These are phyloP conservation scores for Penicillium sp. DNA, from an alignment of 2,329 filamentous ascomycete species.

Conservation along the genomic window DNA sequence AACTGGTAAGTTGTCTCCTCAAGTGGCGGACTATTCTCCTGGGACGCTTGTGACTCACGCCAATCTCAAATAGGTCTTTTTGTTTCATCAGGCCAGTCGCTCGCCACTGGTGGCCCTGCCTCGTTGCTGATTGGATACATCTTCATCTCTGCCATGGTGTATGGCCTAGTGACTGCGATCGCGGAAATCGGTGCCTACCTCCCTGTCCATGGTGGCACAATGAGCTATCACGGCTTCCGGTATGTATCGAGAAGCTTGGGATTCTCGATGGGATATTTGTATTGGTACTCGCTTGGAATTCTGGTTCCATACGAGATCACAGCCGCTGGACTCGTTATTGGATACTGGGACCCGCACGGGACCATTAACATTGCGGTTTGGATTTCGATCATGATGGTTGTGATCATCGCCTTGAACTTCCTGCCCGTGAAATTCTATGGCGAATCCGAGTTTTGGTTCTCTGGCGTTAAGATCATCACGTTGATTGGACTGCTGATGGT, in stretches of 20 bases:
- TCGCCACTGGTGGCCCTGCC: constrained; percentile 52
- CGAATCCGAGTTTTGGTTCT: constrained; percentile 56
- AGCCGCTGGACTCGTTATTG: constrained; percentile 63
- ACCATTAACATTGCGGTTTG: constrained; percentile 46
- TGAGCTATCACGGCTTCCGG: constrained; percentile 45
- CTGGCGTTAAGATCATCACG: constrained; percentile 51
- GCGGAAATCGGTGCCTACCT: constrained; percentile 44
- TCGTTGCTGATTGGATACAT: constrained; percentile 54
- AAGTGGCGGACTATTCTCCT: background rate
- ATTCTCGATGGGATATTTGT: constrained; percentile 45
- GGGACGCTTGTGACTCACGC: background rate
- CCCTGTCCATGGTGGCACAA: constrained; percentile 45
- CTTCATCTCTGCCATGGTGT: constrained; percentile 49
- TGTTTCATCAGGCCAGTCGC: constrained; percentile 53
- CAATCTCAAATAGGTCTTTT: constrained; percentile 43
- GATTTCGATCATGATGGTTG: constrained; percentile 58
- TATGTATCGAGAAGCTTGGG: constrained; percentile 44
- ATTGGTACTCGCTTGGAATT: constrained; percentile 50
- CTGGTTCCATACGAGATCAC: constrained; percentile 60
- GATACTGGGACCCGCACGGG: constrained; percentile 54
- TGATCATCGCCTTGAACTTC: constrained; percentile 54
- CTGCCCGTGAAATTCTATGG: constrained; percentile 52
- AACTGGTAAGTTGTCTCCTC: constrained; percentile 36
- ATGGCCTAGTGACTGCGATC: constrained; percentile 48
- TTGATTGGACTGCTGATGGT: constrained; percentile 53